Conservation (phyloP, 306 rosid species). For the Pyrus betulifolia region DNA sequence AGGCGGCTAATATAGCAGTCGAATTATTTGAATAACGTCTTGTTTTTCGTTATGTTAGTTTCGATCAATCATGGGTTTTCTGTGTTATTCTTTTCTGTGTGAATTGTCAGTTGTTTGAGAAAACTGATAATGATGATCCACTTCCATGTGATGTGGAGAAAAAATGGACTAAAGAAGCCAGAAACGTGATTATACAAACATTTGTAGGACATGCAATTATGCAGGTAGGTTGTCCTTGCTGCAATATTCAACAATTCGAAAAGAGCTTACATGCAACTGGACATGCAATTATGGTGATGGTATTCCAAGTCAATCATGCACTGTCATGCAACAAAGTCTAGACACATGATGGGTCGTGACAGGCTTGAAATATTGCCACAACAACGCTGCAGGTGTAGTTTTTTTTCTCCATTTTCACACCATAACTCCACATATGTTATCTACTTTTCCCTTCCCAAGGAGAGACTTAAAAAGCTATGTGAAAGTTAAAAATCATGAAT, state of each 20-base stretch:
- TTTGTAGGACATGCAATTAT: neutral
- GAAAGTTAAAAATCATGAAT: no score
- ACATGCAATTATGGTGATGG: no score
- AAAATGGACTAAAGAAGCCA: neutral
- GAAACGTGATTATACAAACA: neutral
- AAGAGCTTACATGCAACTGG: no score
- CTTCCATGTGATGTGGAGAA: neutral
- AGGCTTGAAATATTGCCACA: no score
- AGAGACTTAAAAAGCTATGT: no score
- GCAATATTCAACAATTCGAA: neutral
- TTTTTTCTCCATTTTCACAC: neutral
- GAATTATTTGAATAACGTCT: no score
- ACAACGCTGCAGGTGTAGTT: no score
- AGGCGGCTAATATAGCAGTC: no score
- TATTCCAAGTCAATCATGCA: no score
- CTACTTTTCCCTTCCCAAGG: neutral
- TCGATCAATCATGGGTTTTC: no score
- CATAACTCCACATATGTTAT: neutral
- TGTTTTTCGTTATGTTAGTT: neutral
- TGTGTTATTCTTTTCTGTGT: neutral
- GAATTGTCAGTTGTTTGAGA: neutral
- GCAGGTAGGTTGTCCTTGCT: neutral
- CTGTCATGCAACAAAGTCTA: no score
- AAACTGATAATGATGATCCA: neutral
- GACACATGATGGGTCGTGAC: no score